Base-by-base conservation (phyloP, 2,329 filamentous ascomycete species). In the Simplicillium sp. region DNA sequence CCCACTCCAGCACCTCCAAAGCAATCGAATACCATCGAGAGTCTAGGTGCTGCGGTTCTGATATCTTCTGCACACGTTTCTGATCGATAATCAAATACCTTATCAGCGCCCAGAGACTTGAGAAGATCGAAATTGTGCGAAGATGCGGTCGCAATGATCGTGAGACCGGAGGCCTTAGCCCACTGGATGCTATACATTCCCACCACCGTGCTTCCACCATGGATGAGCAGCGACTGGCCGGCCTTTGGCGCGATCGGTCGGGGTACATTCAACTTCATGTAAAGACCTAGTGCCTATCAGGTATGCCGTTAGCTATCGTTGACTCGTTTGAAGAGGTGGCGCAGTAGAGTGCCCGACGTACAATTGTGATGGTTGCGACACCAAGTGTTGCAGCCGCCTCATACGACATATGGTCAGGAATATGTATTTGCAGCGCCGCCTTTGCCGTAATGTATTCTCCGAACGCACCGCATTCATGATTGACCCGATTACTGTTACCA, bases 141-240 rank as follows among this genome's bases (percentile, higher is more conserved):
- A 39, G 57, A 59, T 9, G 53, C 38, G 8, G 57, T 60, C 20
- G 58, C 42, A 36, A 57, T 42, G 14, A 62, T 53, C 5, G 40
- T 48, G 4, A 55, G 50, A 3, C 61, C 61, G 3, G 61, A 64
- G n/a, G 52, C 46, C 46, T 59, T 60, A 28, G 59, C 59, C 47
- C 50, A 60, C 42, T 64, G 59, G 42, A 64, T 59, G 7, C 54
- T 59, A 49, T 70, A 70, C 48, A 73, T 70, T 60, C 66, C 67
- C n/a, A 71, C 73, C 16, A 71, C 71, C 29, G 66, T 75, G 53
- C 70, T 70, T n/a, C 60, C 62, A 36, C 61, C 65, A 37, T 67
- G 65, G 44, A 63, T 60, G 37, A 65, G 51, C 44, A 70, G 50
- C 3, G 62, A 52, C 37, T 60, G 52, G 15, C 59, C 55, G 28